These are phyloP conservation scores for Malassezia slooffiae DNA, from an alignment of 1,284 basidiomycete genomes.

Conservation along the genomic window DNA sequence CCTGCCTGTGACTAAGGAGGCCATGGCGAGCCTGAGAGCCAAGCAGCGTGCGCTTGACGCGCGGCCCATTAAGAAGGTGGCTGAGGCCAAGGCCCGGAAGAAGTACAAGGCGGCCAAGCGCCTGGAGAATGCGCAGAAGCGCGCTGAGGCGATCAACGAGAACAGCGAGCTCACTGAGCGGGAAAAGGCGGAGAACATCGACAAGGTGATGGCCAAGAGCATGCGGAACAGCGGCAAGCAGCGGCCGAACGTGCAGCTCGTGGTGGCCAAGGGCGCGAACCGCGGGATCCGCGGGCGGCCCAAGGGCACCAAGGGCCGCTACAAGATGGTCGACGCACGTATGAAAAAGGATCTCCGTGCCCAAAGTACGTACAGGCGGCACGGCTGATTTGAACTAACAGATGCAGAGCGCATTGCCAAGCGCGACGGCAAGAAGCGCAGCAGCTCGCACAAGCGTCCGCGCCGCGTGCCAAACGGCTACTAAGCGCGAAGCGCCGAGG, in stretches of 20 bases:
- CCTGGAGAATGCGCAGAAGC: slow-evolving; percentile 85
- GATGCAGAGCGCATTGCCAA: slow-evolving; percentile 37
- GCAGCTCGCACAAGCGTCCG: slow-evolving; percentile 1
- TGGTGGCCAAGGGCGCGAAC: slow-evolving; percentile 84
- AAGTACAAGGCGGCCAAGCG: slow-evolving; percentile 77
- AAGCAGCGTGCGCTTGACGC: slow-evolving; percentile 89
- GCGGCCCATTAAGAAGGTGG: slow-evolving; percentile 96
- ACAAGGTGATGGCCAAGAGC: slow-evolving; percentile 67
- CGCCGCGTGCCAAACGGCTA: slow-evolving; percentile 14
- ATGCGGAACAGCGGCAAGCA: slow-evolving; percentile 50
- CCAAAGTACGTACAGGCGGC: too few species aligned
- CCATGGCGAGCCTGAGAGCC: slow-evolving; percentile 70
- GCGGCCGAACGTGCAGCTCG: slow-evolving; percentile 71
- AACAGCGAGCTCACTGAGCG: slow-evolving; percentile 63
- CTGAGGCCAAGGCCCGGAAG: slow-evolving; percentile 95
- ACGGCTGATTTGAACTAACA: background rate
- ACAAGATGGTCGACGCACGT: slow-evolving; percentile 45
- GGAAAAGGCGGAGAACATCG: slow-evolving; percentile 86
- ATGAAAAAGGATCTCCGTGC: slow-evolving; percentile 46
- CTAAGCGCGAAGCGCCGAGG: too few species aligned
- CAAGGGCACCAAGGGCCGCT: slow-evolving; percentile 75
- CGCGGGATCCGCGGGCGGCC: slow-evolving; percentile 84
- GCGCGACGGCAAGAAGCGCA: slow-evolving; percentile 41
- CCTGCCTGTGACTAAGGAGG: slow-evolving; percentile 92
- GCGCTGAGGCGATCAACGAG: slow-evolving; percentile 86